Evolutionary conservation across 2,329 filamentous ascomycete species (phyloP).

Genomic region (Coleophoma cylindrospora): DNA sequence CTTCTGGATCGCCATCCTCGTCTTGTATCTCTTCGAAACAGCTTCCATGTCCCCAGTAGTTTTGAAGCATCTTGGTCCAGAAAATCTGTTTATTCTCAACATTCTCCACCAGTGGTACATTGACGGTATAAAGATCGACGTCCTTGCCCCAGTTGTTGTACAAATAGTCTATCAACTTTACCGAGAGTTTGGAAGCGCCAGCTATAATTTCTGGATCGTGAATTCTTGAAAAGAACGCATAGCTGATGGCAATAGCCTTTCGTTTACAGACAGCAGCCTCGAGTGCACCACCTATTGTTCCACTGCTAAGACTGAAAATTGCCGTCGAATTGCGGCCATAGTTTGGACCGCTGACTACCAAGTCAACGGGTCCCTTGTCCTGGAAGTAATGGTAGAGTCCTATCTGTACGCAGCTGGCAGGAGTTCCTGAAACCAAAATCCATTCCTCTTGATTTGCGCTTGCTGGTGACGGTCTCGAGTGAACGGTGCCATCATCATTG

Average conservation of each 20-base stretch:
- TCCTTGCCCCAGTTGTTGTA: conserved; percentile 67
- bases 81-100: conserved; percentile 68
- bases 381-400: conserved; percentile 76
- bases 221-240: conserved; percentile 81
- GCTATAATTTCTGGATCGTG: conserved; percentile 80
- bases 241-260: conserved; percentile 77
- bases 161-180: conserved; percentile 75
- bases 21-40: conserved; percentile 81
- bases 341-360: conserved; percentile 77
- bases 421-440: conserved; percentile 77
- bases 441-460: conserved; percentile 63
- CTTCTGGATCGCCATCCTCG: conserved; percentile 54
- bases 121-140: conserved; percentile 85
- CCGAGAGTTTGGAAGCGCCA: conserved; percentile 68
- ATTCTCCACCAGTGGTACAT: conserved; percentile 78
- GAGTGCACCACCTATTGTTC: conserved; percentile 71
- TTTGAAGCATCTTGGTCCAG: conserved; percentile 86
- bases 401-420: conserved; percentile 77
- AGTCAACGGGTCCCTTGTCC: conserved; percentile 65
- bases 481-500: conserved; percentile 62
- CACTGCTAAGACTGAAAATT: conserved; percentile 72
- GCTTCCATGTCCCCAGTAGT: conserved; percentile 79
- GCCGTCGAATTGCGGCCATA: conserved; percentile 80
- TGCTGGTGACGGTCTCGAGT: conserved; percentile 49
- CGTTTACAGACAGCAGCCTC: conserved; percentile 69